Evolutionary conservation across 2,329 filamentous ascomycete species (phyloP), one percentile per base, ranked within the genome.

Genomic region (Epichloe brachyelytri): DNA sequence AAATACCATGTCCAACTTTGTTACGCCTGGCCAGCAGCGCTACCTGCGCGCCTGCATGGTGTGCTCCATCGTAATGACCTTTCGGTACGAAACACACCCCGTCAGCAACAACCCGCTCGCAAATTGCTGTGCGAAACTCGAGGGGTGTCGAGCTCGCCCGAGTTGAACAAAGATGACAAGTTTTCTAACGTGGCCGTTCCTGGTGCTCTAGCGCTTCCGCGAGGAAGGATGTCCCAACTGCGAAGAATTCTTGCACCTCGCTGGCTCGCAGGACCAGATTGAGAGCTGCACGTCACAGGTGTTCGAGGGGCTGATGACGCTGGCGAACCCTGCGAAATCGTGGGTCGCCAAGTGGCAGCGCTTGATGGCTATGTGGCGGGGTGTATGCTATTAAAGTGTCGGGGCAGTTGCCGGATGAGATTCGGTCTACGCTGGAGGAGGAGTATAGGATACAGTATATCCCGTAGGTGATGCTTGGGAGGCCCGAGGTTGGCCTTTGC

Each of bases 271-370:
- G 59, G 93, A 98, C 54, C 79, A 83, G 56, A 86, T 97, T 62
- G 82, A 88, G 64, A 88, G 89, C 71, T 96, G 90, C 78, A 98
- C 93, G 19, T 95, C 88, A 14, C 87, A 91, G 63, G 90, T 97
- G 57, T 98, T 93, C 65, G 93, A 98, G 68, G 93, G 93, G 46
- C 71, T 96, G 57, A 88, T 97, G 65, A 82, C 87, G 40, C 77
- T 97, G 38, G 81, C 84, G 46, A 84, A 96, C 65, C 90, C 90
- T n/a, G 71, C 72, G 43, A 79, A 76, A 58, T 94, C 87, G 62
- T 98, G 93, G 93, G 88, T 97, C 46, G 90, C 91, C n/a, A 87
- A 88, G 65, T 97, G 90, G 85, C 89, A 97, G 75, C 80, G 93
- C 8, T 71, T 98, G 53, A 96, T 65, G 81, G 80, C 51, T 97